A percentile compares a stretch with the other conserved stretches of the same genome.
Conservation (phyloP, 805 yeast species). For the Candida krabiensis region DNA sequence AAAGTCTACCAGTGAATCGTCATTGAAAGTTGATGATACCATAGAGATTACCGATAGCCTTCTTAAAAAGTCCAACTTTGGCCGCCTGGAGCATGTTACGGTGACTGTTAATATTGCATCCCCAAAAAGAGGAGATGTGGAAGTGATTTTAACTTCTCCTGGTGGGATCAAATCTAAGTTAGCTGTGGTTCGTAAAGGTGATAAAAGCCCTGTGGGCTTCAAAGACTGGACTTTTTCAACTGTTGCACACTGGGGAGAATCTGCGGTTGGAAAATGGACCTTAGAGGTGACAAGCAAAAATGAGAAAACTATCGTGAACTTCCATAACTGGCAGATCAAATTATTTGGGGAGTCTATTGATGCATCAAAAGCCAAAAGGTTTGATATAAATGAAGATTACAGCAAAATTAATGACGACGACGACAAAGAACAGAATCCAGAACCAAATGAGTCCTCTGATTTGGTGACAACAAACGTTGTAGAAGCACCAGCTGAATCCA, state of each 20-base stretch:
- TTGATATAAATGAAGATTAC: constrained; percentile 50
- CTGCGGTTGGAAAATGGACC: constrained; percentile 80
- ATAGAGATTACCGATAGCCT: constrained; percentile 49
- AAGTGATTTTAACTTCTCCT: constrained; percentile 71
- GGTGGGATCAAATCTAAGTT: constrained; percentile 69
- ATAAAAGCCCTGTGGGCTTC: constrained; percentile 59
- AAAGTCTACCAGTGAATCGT: constrained; percentile 19
- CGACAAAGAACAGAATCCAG: constrained; percentile 15
- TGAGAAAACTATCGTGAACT: constrained; percentile 37
- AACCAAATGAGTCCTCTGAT: constrained; percentile 11
- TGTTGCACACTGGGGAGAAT: constrained; percentile 97
- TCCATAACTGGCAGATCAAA: constrained; percentile 73
- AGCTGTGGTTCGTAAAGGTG: constrained; percentile 66
- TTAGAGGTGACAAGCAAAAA: constrained; percentile 56
- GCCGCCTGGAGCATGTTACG: constrained; percentile 81
- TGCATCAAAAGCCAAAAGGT: constrained; percentile 57
- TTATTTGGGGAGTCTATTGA: constrained; percentile 81
- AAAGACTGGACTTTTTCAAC: constrained; percentile 89
- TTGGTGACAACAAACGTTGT: constrained; percentile 4
- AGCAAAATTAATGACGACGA: constrained; percentile 33
- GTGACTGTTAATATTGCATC: constrained; percentile 73
- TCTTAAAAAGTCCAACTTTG: constrained; percentile 57
- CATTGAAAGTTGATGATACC: constrained; percentile 32
- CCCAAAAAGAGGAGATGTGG: constrained; percentile 65
- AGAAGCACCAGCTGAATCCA: constrained; percentile 7